Conservation (phyloP, 2,329 filamentous ascomycete genomes). For the Pseudogymnoascus sp. region DNA sequence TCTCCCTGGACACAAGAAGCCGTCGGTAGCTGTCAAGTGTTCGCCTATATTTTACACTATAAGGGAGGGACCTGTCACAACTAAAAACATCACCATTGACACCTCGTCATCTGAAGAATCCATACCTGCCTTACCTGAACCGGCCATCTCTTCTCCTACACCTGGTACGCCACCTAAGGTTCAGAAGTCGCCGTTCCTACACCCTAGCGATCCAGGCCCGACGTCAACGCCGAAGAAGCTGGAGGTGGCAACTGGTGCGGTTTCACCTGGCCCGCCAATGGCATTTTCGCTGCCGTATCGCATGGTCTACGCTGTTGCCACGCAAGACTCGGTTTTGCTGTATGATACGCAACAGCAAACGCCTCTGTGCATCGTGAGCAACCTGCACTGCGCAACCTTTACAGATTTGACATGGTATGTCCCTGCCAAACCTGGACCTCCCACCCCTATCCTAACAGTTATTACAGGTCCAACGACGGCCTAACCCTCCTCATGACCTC, state of each 20-base stretch:
- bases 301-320: constrained; percentile 94
- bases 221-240: constrained; percentile 42
- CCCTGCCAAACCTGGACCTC: not conserved
- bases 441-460: constrained; percentile 15
- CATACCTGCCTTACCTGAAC: constrained; percentile 77
- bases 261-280: constrained; percentile 54
- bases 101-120: constrained; percentile 81
- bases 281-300: constrained; percentile 85
- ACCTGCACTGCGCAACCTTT: constrained; percentile 94
- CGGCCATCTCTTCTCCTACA: constrained; percentile 48
- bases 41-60: constrained; percentile 84
- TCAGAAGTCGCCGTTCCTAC: constrained; percentile 67
- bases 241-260: constrained; percentile 39
- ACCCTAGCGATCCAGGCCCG: constrained; percentile 45
- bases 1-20: constrained; percentile 94
- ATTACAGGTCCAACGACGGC: constrained; percentile 63
- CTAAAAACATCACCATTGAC: constrained; percentile 89
- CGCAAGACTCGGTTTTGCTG: constrained; percentile 86
- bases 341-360: constrained; percentile 97
- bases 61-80: constrained; percentile 59
- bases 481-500: constrained; percentile 87
- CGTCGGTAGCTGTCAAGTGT: constrained; percentile 90
- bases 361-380: constrained; percentile 89
- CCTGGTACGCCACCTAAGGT: constrained; percentile 58
- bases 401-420: constrained; percentile 90